phyloP scores from a whole-genome alignment of 106 monocot genomes.

The Platanthera guangdongensis region DNA sequence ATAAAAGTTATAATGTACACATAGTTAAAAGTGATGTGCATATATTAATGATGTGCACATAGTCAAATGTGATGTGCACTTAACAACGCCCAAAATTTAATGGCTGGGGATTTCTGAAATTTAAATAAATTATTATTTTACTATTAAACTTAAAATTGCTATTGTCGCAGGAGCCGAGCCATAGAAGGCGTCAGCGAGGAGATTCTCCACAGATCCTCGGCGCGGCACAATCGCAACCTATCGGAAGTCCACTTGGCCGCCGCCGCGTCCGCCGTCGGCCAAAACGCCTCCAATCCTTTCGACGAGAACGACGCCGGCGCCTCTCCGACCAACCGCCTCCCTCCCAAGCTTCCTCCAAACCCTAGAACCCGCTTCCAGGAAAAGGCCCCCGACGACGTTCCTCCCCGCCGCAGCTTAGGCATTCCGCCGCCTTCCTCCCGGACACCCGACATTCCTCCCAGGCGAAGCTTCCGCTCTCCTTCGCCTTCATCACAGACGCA shows the following conservation, averaged over 20 bases:
- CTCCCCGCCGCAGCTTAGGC: neutral
- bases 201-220: slow-evolving; percentile 28
- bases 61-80: too few relatives aligned
- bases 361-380: slow-evolving; percentile 1
- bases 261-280: neutral
- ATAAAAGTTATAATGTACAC: too few relatives aligned
- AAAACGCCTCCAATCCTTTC: slow-evolving; percentile 1
- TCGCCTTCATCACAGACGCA: too few relatives aligned
- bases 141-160: too few relatives aligned
- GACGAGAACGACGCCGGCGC: neutral
- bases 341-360: slow-evolving; percentile 1
- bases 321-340: slow-evolving; percentile 6
- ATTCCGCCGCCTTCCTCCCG: neutral
- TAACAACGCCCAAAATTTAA: too few relatives aligned
- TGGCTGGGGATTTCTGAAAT: too few relatives aligned
- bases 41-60: too few relatives aligned
- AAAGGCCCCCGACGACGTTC: slow-evolving; percentile 8
- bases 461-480: too few relatives aligned
- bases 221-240: slow-evolving; percentile 11
- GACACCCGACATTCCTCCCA: neutral
- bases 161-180: slow-evolving; percentile 16
- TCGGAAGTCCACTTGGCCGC: neutral
- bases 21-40: too few relatives aligned
- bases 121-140: too few relatives aligned
- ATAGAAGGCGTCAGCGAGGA: slow-evolving; percentile 31